Evolutionary conservation across 306 rosid species (phyloP), one percentile per base, ranked within the genome.

Genomic region (Fragaria vesca): DNA sequence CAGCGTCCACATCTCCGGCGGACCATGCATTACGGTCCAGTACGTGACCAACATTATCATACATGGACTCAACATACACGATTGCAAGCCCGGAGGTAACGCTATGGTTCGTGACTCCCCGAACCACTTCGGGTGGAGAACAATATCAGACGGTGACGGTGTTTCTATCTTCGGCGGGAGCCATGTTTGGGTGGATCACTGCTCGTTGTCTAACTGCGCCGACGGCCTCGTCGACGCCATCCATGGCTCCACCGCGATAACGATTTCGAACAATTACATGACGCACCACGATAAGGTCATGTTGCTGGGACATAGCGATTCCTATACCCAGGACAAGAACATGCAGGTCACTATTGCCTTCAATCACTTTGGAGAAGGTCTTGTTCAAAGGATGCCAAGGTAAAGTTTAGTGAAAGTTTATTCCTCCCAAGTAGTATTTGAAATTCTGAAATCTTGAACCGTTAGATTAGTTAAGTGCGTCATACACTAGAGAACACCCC

Each of bases 341-440:
- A 95, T 92, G 98, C 98, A 95, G 15, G 93, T 92, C 80, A 95
- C 98, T 0, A 92, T 95, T 8, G 98, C 98, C 38, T 95, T 95
- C 58, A 95, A 95, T 63, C 98, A 95, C 86, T 95, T 95, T 54
- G 98, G 98, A 1, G 98, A 95, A 87, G 98, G 99, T 0, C 93
- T 95, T 0, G 97, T 95, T 50, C 99, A 95, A 50, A 86, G 99
- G 76, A 95, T 95, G 99, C 99, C 99, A 54, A 93, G 98, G 97
- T 90, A 93, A 85, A 28, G 40, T 42, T 42, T 2, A 45, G 3
- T 58, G 24, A 58, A 58, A 58, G 17, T 61, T 60, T 3, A 11
- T 58, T 21, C 32, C 30, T 57, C 62, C 65, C 16, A 58, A 24
- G 1, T 45, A 43, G 46, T 52, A 3, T 17, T 51, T 54, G 11